Percentiles rank a stretch among this genome's conserved stretches.
Evolutionary conservation across 495 filamentous ascomycete genomes (phyloP).

Genomic region (Neurospora terricola): DNA sequence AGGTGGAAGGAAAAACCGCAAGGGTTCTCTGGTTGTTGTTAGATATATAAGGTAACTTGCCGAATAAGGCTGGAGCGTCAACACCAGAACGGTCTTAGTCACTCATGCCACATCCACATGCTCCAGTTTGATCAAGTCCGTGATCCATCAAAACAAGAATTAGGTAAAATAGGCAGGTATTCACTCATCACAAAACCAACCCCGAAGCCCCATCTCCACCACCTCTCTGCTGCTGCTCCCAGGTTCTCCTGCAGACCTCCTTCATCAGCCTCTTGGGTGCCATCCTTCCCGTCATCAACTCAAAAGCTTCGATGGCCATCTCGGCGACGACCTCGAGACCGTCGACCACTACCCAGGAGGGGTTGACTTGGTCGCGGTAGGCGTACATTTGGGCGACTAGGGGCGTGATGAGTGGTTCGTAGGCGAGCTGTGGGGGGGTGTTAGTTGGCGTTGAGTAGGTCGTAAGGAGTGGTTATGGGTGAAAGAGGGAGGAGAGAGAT

Average conservation of each 20-base stretch:
- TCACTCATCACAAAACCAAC: not conserved
- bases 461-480: too few relatives aligned
- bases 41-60: not conserved
- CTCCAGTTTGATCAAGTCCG: not conserved
- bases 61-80: not conserved
- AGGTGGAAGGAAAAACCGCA: not conserved
- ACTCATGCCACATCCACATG: not conserved
- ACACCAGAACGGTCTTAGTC: not conserved
- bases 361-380: conserved; percentile 49
- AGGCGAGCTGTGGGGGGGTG: conserved; percentile 43
- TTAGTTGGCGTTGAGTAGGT: not conserved
- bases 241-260: conserved; percentile 31
- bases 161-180: not conserved
- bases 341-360: conserved; percentile 69
- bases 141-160: not conserved
- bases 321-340: conserved; percentile 71
- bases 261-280: conserved; percentile 69
- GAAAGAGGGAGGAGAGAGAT: too few relatives aligned
- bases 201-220: not conserved
- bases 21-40: not conserved
- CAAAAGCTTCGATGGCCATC: conserved; percentile 76
- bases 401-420: conserved; percentile 64
- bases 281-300: conserved; percentile 73
- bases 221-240: conserved; percentile 26
- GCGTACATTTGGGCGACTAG: conserved; percentile 50